phyloP scores from a whole-genome alignment of 148 eudicot species.

The Camellia lanceoleosa region DNA sequence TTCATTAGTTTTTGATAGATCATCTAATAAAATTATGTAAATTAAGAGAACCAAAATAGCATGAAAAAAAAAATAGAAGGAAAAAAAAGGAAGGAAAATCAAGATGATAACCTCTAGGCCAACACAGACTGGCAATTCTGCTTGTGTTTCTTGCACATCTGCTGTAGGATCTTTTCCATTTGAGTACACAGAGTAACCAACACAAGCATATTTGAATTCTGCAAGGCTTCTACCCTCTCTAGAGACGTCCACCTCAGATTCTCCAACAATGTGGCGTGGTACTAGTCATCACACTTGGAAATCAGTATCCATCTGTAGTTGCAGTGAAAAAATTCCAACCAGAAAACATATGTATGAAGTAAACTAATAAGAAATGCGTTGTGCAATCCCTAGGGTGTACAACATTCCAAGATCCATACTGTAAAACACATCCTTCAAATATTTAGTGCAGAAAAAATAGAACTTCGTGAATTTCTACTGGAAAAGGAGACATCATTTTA shows the following conservation, averaged over 20 bases:
- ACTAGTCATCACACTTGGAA: constrained; percentile 41
- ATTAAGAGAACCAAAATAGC: constrained; percentile 1
- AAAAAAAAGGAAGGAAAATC: background rate
- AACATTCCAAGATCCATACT: background rate
- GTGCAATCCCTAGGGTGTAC: background rate
- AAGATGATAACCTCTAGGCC: constrained; percentile 66
- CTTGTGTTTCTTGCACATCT: constrained; percentile 37
- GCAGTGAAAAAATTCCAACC: background rate
- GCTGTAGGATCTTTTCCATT: constrained; percentile 40
- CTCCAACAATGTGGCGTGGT: constrained; percentile 61
- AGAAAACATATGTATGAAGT: background rate
- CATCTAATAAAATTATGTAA: background rate
- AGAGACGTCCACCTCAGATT: constrained; percentile 74
- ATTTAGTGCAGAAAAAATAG: background rate
- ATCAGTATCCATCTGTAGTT: constrained; percentile 14
- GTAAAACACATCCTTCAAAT: background rate
- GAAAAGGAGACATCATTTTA: background rate
- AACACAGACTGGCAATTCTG: constrained; percentile 71
- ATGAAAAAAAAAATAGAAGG: background rate
- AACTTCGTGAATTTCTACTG: background rate
- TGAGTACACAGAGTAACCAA: constrained; percentile 76
- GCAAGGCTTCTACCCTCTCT: constrained; percentile 63
- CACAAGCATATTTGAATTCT: constrained; percentile 74
- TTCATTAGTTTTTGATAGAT: background rate
- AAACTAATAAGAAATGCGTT: background rate